phyloP scores from a whole-genome alignment of 306 rosid genomes.

The Elaeagnus macrophylla region DNA sequence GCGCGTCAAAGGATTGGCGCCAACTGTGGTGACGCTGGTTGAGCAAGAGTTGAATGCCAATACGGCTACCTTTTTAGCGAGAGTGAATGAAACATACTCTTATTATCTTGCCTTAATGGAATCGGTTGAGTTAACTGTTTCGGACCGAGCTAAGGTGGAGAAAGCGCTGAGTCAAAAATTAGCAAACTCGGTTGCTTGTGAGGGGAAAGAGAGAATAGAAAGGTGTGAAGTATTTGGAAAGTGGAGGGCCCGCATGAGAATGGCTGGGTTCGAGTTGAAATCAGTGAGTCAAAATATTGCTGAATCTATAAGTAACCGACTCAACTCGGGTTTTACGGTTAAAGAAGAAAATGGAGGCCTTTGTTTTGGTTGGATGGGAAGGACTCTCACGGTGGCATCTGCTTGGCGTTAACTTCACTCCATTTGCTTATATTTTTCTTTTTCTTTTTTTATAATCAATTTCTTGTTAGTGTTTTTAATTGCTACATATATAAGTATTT shows the following conservation, averaged over 20 bases:
- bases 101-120: conserved; percentile 55
- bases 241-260: conserved; percentile 89
- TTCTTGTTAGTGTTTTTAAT: conserved; percentile 17
- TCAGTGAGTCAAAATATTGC: conserved; percentile 49
- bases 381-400: conserved; percentile 79
- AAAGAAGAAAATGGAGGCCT: conserved; percentile 75
- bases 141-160: conserved; percentile 46
- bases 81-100: conserved; percentile 51
- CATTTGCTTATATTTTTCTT: not conserved
- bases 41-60: conserved; percentile 82
- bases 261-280: conserved; percentile 77
- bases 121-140: conserved; percentile 33
- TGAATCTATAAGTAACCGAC: conserved; percentile 38
- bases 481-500: conserved; percentile 23
- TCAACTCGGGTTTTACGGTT: conserved; percentile 46
- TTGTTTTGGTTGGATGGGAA: conserved; percentile 79
- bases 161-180: conserved; percentile 60
- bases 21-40: conserved; percentile 56
- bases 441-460: not conserved
- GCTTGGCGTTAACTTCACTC: conserved; percentile 83
- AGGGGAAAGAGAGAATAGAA: conserved; percentile 84
- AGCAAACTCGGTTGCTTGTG: conserved; percentile 59
- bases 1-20: conserved; percentile 57
- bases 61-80: conserved; percentile 75
- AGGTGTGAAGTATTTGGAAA: conserved; percentile 88